Conservation (phyloP, 2,329 filamentous ascomycete genomes). For the Amauroascus verrucosus region DNA sequence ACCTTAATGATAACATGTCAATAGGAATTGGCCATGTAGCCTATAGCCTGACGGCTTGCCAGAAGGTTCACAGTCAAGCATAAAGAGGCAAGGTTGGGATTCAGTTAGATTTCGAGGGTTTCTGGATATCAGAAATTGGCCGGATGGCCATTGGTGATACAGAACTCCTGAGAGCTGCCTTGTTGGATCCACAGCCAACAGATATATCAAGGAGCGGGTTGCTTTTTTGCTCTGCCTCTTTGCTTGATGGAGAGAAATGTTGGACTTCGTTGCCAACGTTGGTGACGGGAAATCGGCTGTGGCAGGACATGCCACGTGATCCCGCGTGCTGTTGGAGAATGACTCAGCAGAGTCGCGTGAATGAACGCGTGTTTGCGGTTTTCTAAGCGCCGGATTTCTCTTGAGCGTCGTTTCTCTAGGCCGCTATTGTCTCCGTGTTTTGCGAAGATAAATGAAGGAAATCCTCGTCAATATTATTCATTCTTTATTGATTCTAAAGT, state of each 20-base stretch:
- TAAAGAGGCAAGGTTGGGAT: not conserved
- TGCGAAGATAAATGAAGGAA: not conserved
- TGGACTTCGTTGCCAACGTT: not conserved
- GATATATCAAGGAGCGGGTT: not conserved
- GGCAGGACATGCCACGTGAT: conserved; percentile 1
- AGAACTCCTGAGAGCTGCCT: not conserved
- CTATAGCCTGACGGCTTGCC: too few species aligned
- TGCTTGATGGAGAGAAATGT: not conserved
- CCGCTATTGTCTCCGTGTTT: too few species aligned
- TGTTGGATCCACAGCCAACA: conserved; percentile 3
- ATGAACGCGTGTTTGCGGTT: not conserved
- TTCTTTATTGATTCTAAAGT: not conserved
- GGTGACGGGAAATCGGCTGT: not conserved
- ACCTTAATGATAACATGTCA: too few species aligned
- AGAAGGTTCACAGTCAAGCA: not conserved
- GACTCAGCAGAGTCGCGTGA: not conserved
- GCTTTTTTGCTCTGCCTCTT: not conserved
- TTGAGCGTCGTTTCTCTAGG: not conserved
- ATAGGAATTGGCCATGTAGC: not conserved
- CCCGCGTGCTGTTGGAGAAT: not conserved
- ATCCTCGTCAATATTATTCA: not conserved
- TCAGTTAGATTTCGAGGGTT: not conserved
- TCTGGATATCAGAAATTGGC: not conserved
- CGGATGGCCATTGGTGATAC: not conserved
- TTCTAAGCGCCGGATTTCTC: not conserved